These are phyloP conservation scores for Cucurbitaria berberidis DNA, from an alignment of 2,329 filamentous ascomycete genomes.

Conservation along the genomic window DNA sequence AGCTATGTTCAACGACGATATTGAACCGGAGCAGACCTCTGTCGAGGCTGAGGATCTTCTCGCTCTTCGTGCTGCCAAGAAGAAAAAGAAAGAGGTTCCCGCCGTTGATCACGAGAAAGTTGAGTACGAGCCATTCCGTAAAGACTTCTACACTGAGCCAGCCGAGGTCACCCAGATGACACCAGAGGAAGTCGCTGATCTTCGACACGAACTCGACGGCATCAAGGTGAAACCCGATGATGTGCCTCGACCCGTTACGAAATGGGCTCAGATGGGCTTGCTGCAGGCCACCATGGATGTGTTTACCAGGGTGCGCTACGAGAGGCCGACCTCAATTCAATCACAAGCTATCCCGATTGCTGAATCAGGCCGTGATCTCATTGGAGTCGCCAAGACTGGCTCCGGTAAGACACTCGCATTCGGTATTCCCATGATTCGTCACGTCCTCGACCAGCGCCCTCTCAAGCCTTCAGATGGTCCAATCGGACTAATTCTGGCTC, in stretches of 20 bases:
- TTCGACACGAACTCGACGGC: constrained; percentile 88
- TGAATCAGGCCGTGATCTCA: constrained; percentile 94
- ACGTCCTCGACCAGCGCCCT: constrained; percentile 91
- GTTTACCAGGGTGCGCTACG: constrained; percentile 79
- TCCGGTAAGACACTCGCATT: constrained; percentile 98
- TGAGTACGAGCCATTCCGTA: constrained; percentile 83
- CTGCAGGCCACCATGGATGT: constrained; percentile 87
- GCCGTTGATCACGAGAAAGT: constrained; percentile 84
- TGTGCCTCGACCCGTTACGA: constrained; percentile 90
- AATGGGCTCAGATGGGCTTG: constrained; percentile 94
- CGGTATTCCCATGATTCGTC: constrained; percentile 93
- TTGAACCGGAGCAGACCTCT: constrained; percentile 71
- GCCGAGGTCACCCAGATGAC: constrained; percentile 81
- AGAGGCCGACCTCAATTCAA: constrained; percentile 91
- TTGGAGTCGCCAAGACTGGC: constrained; percentile 96
- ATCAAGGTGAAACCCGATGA: constrained; percentile 83
- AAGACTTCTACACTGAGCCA: constrained; percentile 94
- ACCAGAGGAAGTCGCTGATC: constrained; percentile 79
- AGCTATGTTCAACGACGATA: constrained; percentile 84
- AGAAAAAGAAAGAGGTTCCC: constrained; percentile 97
- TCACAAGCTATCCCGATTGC: constrained; percentile 92
- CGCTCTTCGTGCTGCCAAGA: constrained; percentile 64
- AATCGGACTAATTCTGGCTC: constrained; percentile 87
- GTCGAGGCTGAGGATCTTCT: constrained; percentile 63
- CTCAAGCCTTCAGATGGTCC: constrained; percentile 86